Conservation (phyloP, 208 protist species). For the Wallacemonas sp. region DNA sequence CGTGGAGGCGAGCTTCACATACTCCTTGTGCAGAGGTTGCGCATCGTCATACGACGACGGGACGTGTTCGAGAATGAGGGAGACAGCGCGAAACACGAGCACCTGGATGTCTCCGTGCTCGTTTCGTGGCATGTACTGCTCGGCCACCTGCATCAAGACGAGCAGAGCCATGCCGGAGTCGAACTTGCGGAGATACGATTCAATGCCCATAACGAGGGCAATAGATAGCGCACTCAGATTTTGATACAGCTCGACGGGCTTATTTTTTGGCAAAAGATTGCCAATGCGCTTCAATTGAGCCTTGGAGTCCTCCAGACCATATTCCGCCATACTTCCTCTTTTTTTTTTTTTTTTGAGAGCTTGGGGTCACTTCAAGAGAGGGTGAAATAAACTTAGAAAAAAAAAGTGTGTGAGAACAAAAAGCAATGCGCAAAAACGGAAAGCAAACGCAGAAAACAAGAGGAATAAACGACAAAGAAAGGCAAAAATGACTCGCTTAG, state of each 20-base stretch:
- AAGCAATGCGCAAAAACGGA: too few relatives aligned
- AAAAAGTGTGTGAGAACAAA: too few relatives aligned
- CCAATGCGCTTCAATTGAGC: constrained; percentile 58
- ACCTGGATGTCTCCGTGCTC: constrained; percentile 58
- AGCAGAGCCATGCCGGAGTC: constrained; percentile 52
- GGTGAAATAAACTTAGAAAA: constrained; percentile 6
- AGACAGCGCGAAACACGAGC: constrained; percentile 65
- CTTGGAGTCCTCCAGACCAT: constrained; percentile 41
- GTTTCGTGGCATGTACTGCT: constrained; percentile 31
- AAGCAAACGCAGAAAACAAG: too few relatives aligned
- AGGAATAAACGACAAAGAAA: too few relatives aligned
- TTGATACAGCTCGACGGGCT: constrained; percentile 44
- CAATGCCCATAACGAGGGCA: constrained; percentile 83
- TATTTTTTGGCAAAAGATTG: constrained; percentile 27
- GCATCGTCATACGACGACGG: constrained; percentile 67
- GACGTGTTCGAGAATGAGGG: constrained; percentile 85
- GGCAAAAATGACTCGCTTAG: too few relatives aligned
- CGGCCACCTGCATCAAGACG: constrained; percentile 47
- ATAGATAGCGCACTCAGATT: constrained; percentile 55
- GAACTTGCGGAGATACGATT: constrained; percentile 79
- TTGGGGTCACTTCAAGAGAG: neutral
- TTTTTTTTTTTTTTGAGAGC: too few relatives aligned
- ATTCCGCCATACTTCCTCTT: constrained; percentile 32
- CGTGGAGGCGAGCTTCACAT: constrained; percentile 48
- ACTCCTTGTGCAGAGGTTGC: constrained; percentile 39